Evolutionary conservation across 495 filamentous ascomycete species (phyloP).

Genomic region (Trichoderma asperelloides): DNA sequence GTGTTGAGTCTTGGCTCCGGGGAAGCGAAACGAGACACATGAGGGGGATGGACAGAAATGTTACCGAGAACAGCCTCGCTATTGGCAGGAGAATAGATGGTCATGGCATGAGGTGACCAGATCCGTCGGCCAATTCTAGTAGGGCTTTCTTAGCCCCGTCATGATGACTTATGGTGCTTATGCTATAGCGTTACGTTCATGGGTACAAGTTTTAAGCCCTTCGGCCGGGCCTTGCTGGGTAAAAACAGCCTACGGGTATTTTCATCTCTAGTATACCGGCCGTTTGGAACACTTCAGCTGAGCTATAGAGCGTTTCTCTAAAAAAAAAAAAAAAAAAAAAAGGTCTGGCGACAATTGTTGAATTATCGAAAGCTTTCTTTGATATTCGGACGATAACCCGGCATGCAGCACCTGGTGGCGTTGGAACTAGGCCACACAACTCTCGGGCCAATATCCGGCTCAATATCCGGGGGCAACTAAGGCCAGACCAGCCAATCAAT

Average conservation of each 20-base stretch:
- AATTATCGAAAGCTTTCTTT: background rate
- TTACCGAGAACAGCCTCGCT: background rate
- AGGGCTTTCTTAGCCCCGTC: background rate
- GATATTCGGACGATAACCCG: constrained; percentile 1
- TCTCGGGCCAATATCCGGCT: constrained; percentile 6
- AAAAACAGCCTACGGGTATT: background rate
- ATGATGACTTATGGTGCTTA: background rate
- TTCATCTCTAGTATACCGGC: background rate
- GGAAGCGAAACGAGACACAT: constrained; percentile 1
- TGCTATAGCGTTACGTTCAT: background rate
- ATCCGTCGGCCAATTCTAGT: background rate
- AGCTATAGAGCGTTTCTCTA: background rate
- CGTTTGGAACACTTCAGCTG: background rate
- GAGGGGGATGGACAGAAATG: background rate
- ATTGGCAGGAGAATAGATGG: background rate
- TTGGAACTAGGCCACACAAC: background rate
- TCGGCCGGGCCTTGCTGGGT: background rate
- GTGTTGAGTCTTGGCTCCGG: background rate
- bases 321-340: too few relatives aligned
- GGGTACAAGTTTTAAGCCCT: background rate
- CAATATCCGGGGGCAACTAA: background rate
- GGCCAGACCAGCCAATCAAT: background rate
- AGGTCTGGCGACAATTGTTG: background rate
- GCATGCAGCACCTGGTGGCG: background rate
- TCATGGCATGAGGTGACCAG: background rate